Conservation (phyloP, 2,329 filamentous ascomycete genomes). For the Ilyonectria mors-panacis region DNA sequence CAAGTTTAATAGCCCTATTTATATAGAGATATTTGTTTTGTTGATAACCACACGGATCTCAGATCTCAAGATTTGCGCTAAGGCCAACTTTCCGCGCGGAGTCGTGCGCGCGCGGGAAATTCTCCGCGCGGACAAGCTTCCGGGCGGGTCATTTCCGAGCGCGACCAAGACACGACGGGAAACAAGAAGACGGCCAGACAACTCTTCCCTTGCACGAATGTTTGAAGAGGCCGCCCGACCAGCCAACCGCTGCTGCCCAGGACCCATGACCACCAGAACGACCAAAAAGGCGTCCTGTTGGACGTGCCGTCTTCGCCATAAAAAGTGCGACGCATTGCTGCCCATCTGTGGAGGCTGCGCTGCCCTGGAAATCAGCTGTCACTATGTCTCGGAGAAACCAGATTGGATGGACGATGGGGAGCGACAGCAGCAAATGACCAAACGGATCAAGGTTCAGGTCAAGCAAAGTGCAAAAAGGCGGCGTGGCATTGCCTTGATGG, state of each 20-base stretch:
- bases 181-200: background rate
- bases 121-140: slow-evolving; percentile 13
- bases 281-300: slow-evolving; percentile 54
- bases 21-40: background rate
- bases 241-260: background rate
- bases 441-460: slow-evolving; percentile 43
- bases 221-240: background rate
- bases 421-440: slow-evolving; percentile 39
- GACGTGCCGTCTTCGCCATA: slow-evolving; percentile 69
- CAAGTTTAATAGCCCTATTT: too few species aligned
- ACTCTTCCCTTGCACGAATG: background rate
- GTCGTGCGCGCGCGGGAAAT: background rate
- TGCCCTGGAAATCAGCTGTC: slow-evolving; percentile 63
- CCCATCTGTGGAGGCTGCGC: slow-evolving; percentile 62
- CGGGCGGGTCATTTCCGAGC: background rate
- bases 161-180: background rate
- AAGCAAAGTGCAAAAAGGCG: slow-evolving; percentile 43
- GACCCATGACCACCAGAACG: slow-evolving; percentile 3
- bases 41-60: background rate
- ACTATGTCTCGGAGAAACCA: slow-evolving; percentile 60
- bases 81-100: background rate
- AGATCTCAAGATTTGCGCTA: background rate
- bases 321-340: slow-evolving; percentile 65
- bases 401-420: slow-evolving; percentile 62
- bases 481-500: slow-evolving; percentile 50